These are phyloP conservation scores for Sonneratia alba DNA, from an alignment of 345 rosid species.

Conservation along the genomic window DNA sequence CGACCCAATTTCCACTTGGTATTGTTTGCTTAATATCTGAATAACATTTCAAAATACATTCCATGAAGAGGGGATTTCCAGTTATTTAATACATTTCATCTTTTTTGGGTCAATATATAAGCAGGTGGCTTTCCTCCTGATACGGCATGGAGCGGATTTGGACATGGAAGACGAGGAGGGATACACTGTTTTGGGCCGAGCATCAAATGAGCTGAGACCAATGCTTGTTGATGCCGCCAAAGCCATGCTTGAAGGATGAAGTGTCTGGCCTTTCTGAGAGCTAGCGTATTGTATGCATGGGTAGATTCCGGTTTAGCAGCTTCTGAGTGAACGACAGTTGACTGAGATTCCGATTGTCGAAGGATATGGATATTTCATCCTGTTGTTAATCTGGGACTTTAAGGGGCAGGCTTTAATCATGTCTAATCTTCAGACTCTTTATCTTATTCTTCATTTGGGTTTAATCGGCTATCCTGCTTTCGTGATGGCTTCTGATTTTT, in stretches of 20 bases:
- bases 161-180: conserved; percentile 90
- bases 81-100: background rate
- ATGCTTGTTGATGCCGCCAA: conserved; percentile 57
- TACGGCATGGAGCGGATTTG: conserved; percentile 87
- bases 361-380: background rate
- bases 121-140: conserved; percentile 73
- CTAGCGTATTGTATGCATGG: background rate
- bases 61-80: background rate
- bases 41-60: background rate
- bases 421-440: background rate
- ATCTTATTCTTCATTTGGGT: background rate
- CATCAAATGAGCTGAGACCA: conserved; percentile 52
- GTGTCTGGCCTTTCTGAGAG: background rate
- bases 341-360: background rate
- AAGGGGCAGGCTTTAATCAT: background rate
- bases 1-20: background rate
- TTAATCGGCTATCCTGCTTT: too few relatives aligned
- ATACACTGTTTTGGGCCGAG: conserved; percentile 82
- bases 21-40: background rate
- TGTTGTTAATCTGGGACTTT: background rate
- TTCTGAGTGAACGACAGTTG: background rate
- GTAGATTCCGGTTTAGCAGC: background rate
- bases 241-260: conserved; percentile 72
- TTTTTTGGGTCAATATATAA: background rate
- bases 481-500: too few relatives aligned